Conservation (phyloP, 2,329 filamentous ascomycete species). For the Calonectria crousiana region DNA sequence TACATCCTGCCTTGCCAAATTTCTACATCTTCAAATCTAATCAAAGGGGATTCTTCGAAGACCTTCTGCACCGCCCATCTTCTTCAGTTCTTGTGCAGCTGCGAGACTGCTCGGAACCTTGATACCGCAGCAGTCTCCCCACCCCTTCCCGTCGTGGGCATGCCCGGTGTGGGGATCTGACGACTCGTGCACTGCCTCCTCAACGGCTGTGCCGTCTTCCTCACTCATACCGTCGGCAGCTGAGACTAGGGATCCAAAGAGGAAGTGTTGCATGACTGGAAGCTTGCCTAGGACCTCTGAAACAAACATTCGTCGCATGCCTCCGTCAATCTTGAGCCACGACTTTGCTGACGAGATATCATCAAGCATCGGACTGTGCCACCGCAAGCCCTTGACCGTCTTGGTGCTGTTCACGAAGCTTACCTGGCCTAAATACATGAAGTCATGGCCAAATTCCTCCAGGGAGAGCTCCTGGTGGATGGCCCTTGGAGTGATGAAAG, state of each 20-base stretch:
- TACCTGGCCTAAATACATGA: constrained; percentile 92
- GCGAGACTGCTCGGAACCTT: constrained; percentile 95
- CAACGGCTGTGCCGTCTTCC: constrained; percentile 64
- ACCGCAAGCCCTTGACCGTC: constrained; percentile 91
- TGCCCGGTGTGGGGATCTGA: constrained; percentile 73
- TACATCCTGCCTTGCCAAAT: constrained; percentile 13
- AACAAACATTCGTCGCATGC: constrained; percentile 97
- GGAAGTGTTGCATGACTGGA: constrained; percentile 98
- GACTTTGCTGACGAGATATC: constrained; percentile 92
- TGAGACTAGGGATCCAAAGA: constrained; percentile 89
- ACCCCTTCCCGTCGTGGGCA: constrained; percentile 74
- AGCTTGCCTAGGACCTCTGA: constrained; percentile 93
- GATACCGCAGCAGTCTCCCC: constrained; percentile 98
- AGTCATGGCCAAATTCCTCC: constrained; percentile 87
- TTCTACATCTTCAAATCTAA: constrained; percentile 55
- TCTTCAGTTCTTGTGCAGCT: constrained; percentile 89
- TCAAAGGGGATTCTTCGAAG: constrained; percentile 86
- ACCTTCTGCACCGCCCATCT: constrained; percentile 70
- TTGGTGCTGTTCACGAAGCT: constrained; percentile 96
- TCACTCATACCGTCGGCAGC: constrained; percentile 85
- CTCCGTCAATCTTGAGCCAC: constrained; percentile 92
- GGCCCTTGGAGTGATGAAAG: constrained; percentile 79
- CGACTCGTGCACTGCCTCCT: constrained; percentile 69
- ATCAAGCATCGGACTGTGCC: constrained; percentile 98
- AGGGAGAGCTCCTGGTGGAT: constrained; percentile 92